Evolutionary conservation across 2,329 filamentous ascomycete species (phyloP), one percentile per base, ranked within the genome.

Genomic region (Chaetomium sp.): DNA sequence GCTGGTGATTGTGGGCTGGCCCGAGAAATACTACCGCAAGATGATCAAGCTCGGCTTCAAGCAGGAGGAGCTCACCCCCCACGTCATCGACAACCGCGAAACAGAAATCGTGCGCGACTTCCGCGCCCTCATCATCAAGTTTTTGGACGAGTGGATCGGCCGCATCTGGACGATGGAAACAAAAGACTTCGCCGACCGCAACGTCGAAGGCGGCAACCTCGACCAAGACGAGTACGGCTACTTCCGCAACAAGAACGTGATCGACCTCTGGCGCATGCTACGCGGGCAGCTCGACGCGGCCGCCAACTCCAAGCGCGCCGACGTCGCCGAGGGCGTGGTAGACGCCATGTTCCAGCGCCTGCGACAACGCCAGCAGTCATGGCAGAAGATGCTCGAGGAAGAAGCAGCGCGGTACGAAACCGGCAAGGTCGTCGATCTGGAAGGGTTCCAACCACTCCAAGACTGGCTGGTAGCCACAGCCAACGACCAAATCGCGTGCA

Each of bases 401-500:
- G 94, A 99, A 73, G 86, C 86, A 19, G 75, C 77, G 49, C 87
- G 85, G 65, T 95, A 90, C 71, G 86, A 87, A 69, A 68, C 72
- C 2, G 76, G 73, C 57, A 76, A 71, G 59, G 69, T 77, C 10
- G 69, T 77, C 4, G 82, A 85, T 49, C 71, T 84, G 7, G 82
- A 87, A 52, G 80, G 84, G 12, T 85, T 88, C 66, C 90, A 95
- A 69, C 83, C 87, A 3, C 76, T 96, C 34, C 89, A 95, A 69
- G 94, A 99, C 74, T 99, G 92, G 91, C 86, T 99, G 54, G 85
- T 99, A 52, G 91, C 94, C 46, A 90, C 95, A 55, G 94, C 95
- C 64, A 99, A 99, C 74, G 94, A 99, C 73, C 94, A 99, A 71
- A 97, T 99, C 69, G 91, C 91, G 55, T 96, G 91, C 71, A 96